phyloP scores from a whole-genome alignment of 108 stramenopile species.

The Fragilariopsis cylindrus region DNA sequence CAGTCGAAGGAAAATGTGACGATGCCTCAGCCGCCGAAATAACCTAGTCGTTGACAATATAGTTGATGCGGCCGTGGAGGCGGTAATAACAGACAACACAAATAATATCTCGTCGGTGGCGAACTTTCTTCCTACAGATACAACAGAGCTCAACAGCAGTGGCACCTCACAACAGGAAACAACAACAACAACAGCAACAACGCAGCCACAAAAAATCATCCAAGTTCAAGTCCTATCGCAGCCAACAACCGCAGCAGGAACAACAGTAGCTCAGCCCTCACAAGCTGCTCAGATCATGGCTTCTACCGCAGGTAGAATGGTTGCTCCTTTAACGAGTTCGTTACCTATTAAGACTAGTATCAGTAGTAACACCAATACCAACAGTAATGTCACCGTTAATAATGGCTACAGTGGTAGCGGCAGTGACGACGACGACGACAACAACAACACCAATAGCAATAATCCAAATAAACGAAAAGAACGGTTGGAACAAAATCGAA shows the following conservation, averaged over 20 bases:
- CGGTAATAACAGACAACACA: background rate
- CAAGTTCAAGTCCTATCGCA: background rate
- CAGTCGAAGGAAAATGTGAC: background rate
- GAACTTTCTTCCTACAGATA: background rate
- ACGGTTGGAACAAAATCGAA: slow-evolving; percentile 89
- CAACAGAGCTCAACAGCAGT: background rate
- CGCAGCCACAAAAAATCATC: background rate
- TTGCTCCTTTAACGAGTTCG: too few species aligned
- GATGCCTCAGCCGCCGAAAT: background rate
- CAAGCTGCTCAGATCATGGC: background rate
- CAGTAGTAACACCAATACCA: background rate
- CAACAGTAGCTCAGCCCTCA: background rate
- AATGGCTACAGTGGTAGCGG: background rate
- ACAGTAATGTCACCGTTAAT: background rate
- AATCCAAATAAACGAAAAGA: slow-evolving; percentile 62
- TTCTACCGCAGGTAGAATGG: too few species aligned
- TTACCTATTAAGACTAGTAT: background rate
- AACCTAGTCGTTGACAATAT: background rate
- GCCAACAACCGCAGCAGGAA: background rate
- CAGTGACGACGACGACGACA: background rate
- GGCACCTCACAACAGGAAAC: background rate
- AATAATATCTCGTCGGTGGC: background rate
- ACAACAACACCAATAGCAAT: background rate
- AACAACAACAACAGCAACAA: background rate
- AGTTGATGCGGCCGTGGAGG: background rate